Evolutionary conservation across 2,329 filamentous ascomycete species (phyloP), one percentile per base, ranked within the genome.

Genomic region (Alternaria brassicicola): DNA sequence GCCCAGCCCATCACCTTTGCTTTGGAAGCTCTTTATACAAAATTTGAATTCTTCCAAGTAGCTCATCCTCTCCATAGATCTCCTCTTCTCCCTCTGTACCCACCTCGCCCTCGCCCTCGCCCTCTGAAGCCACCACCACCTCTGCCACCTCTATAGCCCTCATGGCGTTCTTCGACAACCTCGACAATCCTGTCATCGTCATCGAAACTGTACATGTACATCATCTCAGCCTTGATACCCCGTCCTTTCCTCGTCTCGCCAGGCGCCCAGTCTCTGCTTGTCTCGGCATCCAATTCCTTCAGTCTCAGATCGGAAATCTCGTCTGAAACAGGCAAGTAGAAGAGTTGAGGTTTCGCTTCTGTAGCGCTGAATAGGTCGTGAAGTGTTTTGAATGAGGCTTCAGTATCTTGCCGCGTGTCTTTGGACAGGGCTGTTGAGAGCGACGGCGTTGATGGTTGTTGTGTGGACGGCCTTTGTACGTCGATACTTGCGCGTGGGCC

Each of bases 301-400:
- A 93, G 78, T 12, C 94, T 86, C 43, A 84, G 83, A 15, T 85
- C 82, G 1, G 85, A 89, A 6, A 93, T 78, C 0, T 88, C 84
- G 6, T 86, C 83, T 0, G 86, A 75, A 0, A 92, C 90, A 2
- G 90, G 86, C 41, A 85, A 80, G 75, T 82, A 90, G 75, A 89
- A 90, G 13, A 90, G 76, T 62, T 86, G 85, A 1, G 88, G 88
- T 68, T 89, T 89, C 0, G 86, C 77, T 2, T 78, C 79, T 0
- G 88, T 90, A 17, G 81, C 86, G 42, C 77, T 74, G 74, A 89
- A 90, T 12, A 86, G 80, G 31, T 85, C 80, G 65, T 89, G 86
- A 6, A 89, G 78, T 0, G 84, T 84, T 59, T 81, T 80, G 73
- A 87, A 87, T 3, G 62, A 58, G 36, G 69, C 66, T 21, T 65